Evolutionary conservation across 2,329 filamentous ascomycete species (phyloP), one percentile per base, ranked within the genome.

Genomic region (Nigrospora sphaerica): DNA sequence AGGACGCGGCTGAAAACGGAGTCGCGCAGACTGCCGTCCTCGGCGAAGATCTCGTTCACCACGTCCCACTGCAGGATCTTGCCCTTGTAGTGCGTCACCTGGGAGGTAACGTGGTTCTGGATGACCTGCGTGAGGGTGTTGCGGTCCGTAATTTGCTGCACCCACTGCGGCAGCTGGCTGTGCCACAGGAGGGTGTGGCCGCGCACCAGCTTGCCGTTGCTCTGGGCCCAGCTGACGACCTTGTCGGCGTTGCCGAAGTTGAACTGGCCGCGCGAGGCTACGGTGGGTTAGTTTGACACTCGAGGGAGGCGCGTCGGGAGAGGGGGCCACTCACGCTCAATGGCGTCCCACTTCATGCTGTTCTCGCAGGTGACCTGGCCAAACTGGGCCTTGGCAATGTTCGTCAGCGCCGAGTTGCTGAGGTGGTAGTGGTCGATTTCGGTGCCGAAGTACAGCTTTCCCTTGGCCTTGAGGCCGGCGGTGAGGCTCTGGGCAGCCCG

Each of bases 1-100:
- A 87, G 73, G 2, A 86, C 76, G 16, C 75, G 72, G 55, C 70
- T 81, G 67, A 85, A 87, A 55, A 85, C 78, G 19, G 70, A 75
- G 32, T 67, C 56, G 41, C 81, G 78, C 46, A 83, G 69, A 3
- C 57, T 64, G 39, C 80, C 81, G 54, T 79, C 70, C 52, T 83
- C 76, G 49, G 71, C 68, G 57, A 81, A 75, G 57, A 80, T 77
- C 58, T 83, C 78, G 60, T 83, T 82, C 49, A 77, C 69, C n/a
- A 83, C 79, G 52, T 83, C 78, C 65, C 49, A 44, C 23, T 68
- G 41, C 17, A 34, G 17, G 51, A 83, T 73, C 62, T 80, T 78
- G 53, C 80, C 80, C 63, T 76, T 78, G 60, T 76, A 84, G 23
- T 70, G 70, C 11, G 63, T 66, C 46, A 81, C 72, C 39, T 80